phyloP scores from a whole-genome alignment of 768 basidiomycete genomes.

The Tricholoma sp. region DNA sequence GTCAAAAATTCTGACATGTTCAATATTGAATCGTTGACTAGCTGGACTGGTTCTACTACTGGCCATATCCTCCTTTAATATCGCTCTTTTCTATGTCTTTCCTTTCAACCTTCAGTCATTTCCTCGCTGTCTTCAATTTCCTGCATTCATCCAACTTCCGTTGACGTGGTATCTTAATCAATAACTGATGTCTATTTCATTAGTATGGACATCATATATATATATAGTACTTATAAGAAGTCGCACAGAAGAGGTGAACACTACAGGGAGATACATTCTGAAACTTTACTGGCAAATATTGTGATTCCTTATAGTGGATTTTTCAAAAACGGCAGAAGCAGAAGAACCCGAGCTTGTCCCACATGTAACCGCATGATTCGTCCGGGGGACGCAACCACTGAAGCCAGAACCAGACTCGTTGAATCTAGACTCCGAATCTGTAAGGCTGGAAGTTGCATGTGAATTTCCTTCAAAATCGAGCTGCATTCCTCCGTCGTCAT shows the following conservation, averaged over 20 bases:
- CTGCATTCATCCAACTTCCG: not conserved
- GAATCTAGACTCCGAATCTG: not conserved
- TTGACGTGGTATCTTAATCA: not conserved
- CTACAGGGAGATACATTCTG: no score
- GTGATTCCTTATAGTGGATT: no score
- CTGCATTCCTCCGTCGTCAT: not conserved
- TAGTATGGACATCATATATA: no score
- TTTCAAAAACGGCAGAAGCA: no score
- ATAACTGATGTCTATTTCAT: not conserved
- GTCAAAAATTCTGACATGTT: not conserved
- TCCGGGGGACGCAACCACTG: no score
- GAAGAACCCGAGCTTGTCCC: no score
- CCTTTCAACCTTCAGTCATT: not conserved
- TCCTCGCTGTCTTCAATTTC: not conserved
- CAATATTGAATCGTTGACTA: slow-evolving; percentile 2
- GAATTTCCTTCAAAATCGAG: not conserved
- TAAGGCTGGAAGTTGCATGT: not conserved
- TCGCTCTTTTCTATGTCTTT: not conserved
- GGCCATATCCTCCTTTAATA: slow-evolving; percentile 1
- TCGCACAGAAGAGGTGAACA: no score
- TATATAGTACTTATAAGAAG: no score
- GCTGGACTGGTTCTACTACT: not conserved
- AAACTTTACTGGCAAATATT: no score
- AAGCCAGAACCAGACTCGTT: no score
- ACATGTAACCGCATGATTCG: no score